Conservation (phyloP, 306 rosid species). For the Sicyos baderoa region DNA sequence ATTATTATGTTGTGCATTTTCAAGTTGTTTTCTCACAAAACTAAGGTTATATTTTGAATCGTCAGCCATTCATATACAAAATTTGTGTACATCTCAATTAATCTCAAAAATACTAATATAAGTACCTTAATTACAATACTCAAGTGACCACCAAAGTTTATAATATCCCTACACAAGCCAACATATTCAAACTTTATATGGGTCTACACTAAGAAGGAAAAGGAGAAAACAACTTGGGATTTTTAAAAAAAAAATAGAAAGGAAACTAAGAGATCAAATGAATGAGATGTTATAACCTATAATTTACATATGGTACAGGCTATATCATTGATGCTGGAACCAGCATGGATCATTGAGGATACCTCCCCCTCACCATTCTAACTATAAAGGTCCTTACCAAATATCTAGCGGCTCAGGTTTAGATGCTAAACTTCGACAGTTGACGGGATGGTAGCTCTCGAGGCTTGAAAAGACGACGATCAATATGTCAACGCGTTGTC, state of each 20-base stretch:
- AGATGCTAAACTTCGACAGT: not conserved
- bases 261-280: not conserved
- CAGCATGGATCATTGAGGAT: conserved; percentile 10
- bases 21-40: no score
- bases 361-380: not conserved
- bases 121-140: not conserved
- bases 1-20: no score
- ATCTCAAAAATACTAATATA: not conserved
- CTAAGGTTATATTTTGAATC: no score
- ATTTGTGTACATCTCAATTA: not conserved
- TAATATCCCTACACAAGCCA: not conserved
- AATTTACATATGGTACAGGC: conserved; percentile 18
- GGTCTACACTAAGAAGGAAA: not conserved
- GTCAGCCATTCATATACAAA: no score
- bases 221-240: not conserved
- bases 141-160: no score
- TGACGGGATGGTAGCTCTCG: not conserved
- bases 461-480: not conserved
- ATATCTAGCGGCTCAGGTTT: not conserved
- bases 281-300: conserved; percentile 8
- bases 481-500: not conserved
- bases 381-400: not conserved
- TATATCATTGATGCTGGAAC: conserved; percentile 13
- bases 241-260: not conserved
- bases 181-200: not conserved